A percentile compares a stretch with the other conserved stretches of the same genome.
These are phyloP conservation scores for Phytophthora idaei DNA, from an alignment of 352 stramenopile species.

Conservation along the genomic window DNA sequence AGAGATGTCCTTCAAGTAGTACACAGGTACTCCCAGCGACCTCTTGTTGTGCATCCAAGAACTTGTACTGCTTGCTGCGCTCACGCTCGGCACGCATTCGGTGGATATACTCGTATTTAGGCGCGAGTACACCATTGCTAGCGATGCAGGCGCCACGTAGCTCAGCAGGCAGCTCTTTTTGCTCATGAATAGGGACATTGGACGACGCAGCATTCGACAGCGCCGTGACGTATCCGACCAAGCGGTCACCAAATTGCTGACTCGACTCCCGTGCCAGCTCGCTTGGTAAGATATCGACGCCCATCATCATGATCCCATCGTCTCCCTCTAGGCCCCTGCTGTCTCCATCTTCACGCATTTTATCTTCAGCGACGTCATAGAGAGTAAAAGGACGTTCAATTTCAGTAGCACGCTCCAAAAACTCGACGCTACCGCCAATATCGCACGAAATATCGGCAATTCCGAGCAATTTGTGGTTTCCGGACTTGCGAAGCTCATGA, in stretches of 20 bases:
- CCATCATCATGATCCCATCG: constrained; percentile 93
- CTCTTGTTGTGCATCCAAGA: constrained; percentile 70
- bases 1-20: constrained; percentile 92
- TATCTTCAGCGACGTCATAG: constrained; percentile 82
- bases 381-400: constrained; percentile 95
- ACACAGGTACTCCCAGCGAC: constrained; percentile 83
- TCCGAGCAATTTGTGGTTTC: constrained; percentile 87
- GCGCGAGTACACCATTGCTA: constrained; percentile 83
- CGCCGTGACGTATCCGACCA: constrained; percentile 86
- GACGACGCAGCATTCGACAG: constrained; percentile 61
- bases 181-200: constrained; percentile 49
- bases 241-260: constrained; percentile 94
- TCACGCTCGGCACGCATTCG: constrained; percentile 87
- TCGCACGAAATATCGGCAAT: constrained; percentile 97
- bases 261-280: constrained; percentile 95
- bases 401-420: constrained; percentile 91
- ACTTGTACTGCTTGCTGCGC: constrained; percentile 67
- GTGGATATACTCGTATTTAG: constrained; percentile 93
- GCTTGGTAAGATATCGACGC: constrained; percentile 95
- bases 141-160: constrained; percentile 92
- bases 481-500: constrained; percentile 54
- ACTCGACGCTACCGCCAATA: constrained; percentile 93
- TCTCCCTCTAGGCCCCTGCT: constrained; percentile 40
- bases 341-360: constrained; percentile 75
- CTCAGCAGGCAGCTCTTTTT: constrained; percentile 74